A percentile compares a stretch with the other conserved stretches of the same genome.
These are phyloP conservation scores for Neoboletus brunneissimus DNA, from an alignment of 768 basidiomycete species.

Conservation along the genomic window DNA sequence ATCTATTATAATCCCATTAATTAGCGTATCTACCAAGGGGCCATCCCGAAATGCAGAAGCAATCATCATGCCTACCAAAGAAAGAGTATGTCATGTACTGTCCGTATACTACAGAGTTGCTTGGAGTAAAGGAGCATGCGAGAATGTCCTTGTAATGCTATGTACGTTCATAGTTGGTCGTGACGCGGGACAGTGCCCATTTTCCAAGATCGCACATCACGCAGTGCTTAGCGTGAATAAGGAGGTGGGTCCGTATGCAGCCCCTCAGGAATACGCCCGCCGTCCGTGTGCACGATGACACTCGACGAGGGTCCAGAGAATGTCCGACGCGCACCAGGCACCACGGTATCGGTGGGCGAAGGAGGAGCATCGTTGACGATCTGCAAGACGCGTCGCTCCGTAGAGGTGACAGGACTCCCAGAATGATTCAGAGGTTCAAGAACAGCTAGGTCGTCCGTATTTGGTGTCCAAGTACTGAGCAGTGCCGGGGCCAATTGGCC, in stretches of 20 bases:
- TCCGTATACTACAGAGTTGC: constrained; percentile 17
- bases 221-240: constrained; percentile 17
- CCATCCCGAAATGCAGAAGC: not conserved
- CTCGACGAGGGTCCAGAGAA: constrained; percentile 1
- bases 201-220: not conserved
- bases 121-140: constrained; percentile 1
- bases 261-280: constrained; percentile 14
- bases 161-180: constrained; percentile 15
- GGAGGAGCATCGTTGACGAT: constrained; percentile 25
- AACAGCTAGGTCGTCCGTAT: constrained; percentile 19
- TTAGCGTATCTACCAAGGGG: constrained; percentile 4
- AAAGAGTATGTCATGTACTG: constrained; percentile 11
- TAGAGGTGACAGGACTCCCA: constrained; percentile 20
- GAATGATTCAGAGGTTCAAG: constrained; percentile 18
- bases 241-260: constrained; percentile 19
- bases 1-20: not conserved
- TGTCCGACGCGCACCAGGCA: not conserved
- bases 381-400: constrained; percentile 29
- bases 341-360: constrained; percentile 17
- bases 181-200: constrained; percentile 1
- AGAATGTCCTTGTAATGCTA: constrained; percentile 7
- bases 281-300: constrained; percentile 29
- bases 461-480: constrained; percentile 13
- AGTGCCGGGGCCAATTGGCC: not conserved
- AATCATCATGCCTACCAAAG: not conserved